Evolutionary conservation across 2,329 filamentous ascomycete species (phyloP), one percentile per base, ranked within the genome.

Genomic region (Emydomyces testavorans): DNA sequence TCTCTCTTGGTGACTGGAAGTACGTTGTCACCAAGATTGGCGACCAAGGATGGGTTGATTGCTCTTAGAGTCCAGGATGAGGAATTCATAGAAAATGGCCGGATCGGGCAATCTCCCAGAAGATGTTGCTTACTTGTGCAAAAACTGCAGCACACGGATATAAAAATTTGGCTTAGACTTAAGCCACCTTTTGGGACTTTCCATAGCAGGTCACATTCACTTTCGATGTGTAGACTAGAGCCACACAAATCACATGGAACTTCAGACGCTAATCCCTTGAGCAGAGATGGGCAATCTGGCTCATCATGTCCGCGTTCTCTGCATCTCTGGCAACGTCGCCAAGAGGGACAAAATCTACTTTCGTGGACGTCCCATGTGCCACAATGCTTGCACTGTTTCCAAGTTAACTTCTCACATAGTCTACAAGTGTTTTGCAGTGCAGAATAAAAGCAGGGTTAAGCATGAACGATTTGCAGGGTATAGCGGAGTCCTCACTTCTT

Each of bases 201-300:
- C 79, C 79, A 85, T 20, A 81, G 65, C 40, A 71, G 66, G 46
- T 75, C 71, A 60, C 83, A 86, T 2, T 73, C 64, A 10, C 67
- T 59, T 58, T 85, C 82, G 6, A 72, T 55, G 56, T 87, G 83
- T 6, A 72, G 67, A 2, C 57, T 53, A 5, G 71, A 71, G 32
- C 66, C 66, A 61, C 83, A 87, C 28, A 79, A 67, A 8, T 76
- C 75, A 59, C 83, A 87, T 2, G 73, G 71, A 39, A 74, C 65
- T 18, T 69, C 65, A n/a, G 54, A 48, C 21, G 71, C 70, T 48
- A 80, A 77, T 13, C 71, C 70, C 52, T 72, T 72, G 13, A 83
- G 68, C 51, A 78, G 77, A 52, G 82, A 77, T 1, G 62, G 56
- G 58, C 82, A 86, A 6, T 64, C 55, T 1, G 62, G 55, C 15